Conservation (phyloP, 2,329 filamentous ascomycete species). For the Xylaria sp. region DNA sequence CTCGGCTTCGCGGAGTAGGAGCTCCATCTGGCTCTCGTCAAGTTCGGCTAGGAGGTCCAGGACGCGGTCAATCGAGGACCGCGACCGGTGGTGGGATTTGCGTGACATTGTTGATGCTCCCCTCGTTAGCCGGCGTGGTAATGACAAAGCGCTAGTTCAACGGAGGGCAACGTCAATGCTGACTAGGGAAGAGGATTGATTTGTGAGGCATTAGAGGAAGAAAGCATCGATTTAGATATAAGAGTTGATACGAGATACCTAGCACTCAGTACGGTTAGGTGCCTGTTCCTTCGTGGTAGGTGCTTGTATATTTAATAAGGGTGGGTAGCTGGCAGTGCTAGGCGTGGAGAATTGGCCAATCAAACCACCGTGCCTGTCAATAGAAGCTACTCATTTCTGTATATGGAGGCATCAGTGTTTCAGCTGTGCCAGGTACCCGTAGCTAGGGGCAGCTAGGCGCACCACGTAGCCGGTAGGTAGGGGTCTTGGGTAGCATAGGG, state of each 20-base stretch:
- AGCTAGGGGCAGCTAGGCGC: neutral
- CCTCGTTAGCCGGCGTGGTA: neutral
- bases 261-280: neutral
- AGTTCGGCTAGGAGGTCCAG: conserved; percentile 46
- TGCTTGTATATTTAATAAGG: conserved; percentile 29
- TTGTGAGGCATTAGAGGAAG: conserved; percentile 14
- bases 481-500: neutral
- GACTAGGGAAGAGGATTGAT: conserved; percentile 1
- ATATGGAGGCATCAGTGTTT: conserved; percentile 34
- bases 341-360: conserved; percentile 27
- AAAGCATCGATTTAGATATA: neutral
- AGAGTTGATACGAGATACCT: conserved; percentile 3
- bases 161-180: conserved; percentile 2
- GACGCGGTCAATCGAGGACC: conserved; percentile 48
- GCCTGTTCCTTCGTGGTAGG: neutral
- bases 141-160: conserved; percentile 1
- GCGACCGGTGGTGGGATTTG: conserved; percentile 43
- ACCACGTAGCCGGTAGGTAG: neutral
- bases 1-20: conserved; percentile 47
- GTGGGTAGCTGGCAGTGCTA: conserved; percentile 11
- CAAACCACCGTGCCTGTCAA: neutral
- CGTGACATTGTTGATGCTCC: conserved; percentile 25
- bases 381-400: conserved; percentile 20
- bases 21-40: conserved; percentile 46
- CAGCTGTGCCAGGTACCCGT: conserved; percentile 21